Conservation (phyloP, 78 protist species). For the Isochrysis galbana region DNA sequence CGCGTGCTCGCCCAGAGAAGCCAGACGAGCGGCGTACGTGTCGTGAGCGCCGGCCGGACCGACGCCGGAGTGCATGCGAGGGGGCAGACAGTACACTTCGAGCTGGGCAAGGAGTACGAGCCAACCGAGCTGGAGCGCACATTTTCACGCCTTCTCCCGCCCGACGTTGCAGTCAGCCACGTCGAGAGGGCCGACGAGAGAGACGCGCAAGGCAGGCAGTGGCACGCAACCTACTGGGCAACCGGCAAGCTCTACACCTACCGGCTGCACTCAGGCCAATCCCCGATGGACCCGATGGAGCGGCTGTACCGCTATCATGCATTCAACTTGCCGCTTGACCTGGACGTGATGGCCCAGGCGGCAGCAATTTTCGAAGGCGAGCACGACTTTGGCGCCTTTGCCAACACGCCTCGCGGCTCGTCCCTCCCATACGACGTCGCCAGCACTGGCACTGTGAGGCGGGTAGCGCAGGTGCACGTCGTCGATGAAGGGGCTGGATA, state of each 20-base stretch:
- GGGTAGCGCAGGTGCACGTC: neutral
- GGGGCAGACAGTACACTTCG: slow-evolving; percentile 8
- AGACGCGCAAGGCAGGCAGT: neutral
- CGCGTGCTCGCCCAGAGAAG: neutral
- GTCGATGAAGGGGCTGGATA: neutral
- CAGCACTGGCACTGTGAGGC: neutral
- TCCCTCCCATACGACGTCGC: neutral
- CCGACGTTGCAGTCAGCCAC: neutral
- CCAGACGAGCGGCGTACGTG: neutral
- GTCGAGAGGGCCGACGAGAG: neutral
- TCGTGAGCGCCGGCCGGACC: neutral
- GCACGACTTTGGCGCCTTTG: neutral
- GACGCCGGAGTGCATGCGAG: slow-evolving; percentile 27
- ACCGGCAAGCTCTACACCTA: neutral
- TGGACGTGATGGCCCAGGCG: neutral
- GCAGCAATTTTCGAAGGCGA: neutral
- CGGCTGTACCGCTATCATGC: neutral
- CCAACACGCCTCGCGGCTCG: neutral
- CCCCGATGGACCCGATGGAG: neutral
- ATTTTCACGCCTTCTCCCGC: neutral
- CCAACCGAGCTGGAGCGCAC: neutral
- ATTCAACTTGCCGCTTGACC: neutral
- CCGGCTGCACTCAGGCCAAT: neutral
- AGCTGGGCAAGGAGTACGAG: neutral
- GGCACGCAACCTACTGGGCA: neutral